Base-by-base conservation (phyloP, 805 yeast species). In the Metschnikowia amazonensis region DNA sequence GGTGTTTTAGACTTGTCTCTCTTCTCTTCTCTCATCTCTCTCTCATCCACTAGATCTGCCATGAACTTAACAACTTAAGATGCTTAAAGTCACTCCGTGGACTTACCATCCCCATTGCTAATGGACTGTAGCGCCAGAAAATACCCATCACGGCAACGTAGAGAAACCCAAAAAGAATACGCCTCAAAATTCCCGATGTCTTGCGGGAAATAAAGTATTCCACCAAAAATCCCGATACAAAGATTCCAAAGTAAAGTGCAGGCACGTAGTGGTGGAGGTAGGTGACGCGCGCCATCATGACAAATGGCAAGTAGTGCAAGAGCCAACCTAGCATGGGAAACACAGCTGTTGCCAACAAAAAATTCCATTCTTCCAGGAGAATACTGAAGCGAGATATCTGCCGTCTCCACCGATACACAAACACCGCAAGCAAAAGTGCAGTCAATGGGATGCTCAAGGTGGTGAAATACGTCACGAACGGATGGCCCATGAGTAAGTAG, bases 401-500 rank as follows among this genome's bases (percentile, higher is more conserved):
- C 45, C 76, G 63, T 49, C 62, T 68, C 66, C 70, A 68, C 36
- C 50, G 53, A 44, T 59, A 51, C 1, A 57, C 38, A 11, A 50
- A 43, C 4, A 56, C 54, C 2, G 57, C 10, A 9, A 59, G 43
- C 31, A 61, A 58, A 10, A 61, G 13, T 1, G 59, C 43, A 28
- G 65, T 59, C 2, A 58, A 23, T 0, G 48, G 57, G 16, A 71
- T 27, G 16, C 63, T 44, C 3, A 53, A 44, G 1, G 74, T 67
- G 20, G 70, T 53, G 18, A 63, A 56, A 89, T 89, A 84, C 0
- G 89, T 85, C 30, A 86, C 81, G 33, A 85, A 82, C 9, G 92
- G 92, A 24, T 89, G 81, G 1, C 94, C 92, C 20, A 53, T 48
- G 36, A 54, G 51, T 64, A 78, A 85, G 62, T 82, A 86, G 58